Evolutionary conservation across 2,329 filamentous ascomycete species (phyloP), one percentile per base, ranked within the genome.

Genomic region (Beauveria pseudobassiana): DNA sequence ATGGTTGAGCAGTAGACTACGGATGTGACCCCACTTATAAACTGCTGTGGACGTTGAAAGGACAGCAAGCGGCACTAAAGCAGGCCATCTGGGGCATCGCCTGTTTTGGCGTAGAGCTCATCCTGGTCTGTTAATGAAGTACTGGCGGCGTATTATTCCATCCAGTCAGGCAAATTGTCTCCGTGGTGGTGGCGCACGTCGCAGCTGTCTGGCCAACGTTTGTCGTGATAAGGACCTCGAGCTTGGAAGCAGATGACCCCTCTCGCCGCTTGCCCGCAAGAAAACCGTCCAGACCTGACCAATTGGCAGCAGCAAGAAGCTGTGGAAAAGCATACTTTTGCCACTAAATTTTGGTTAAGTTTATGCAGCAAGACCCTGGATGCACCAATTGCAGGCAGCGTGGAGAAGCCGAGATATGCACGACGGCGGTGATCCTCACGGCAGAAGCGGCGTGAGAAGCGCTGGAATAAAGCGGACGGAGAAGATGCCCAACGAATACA

Each of bases 361-460:
- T 34, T 8, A 61, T 54, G 58, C 58, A 20, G n/a, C 59, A 20
- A 56, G 42, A 55, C 43, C 40, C 51, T 55, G 43, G 42, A 40
- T 50, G 34, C 51, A 55, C 58, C 58, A 61, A 54, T 61, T 24
- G 26, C 26, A 54, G 42, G 34, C 18, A 42, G 34, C 59, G 51
- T 61, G 51, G 59, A 55, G 56, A 45, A 51, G 46, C 56, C 43
- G 56, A 45, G 43, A 54, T 54, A 55, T 61, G 59, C 50, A 56
- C 16, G 30, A 56, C 51, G 51, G 22, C 16, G 22, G 59, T 48
- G 50, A 56, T 61, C 50, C 42, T 59, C 34, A 45, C 30, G n/a
- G 30, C 34, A 43, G 54, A 38, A 38, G 30, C 34, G 22, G 53
- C 34, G 42, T 24, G n/a, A 56, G 53, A 6, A 26, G n/a, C 10